Percentiles rank a stretch among this genome's conserved stretches.
These are phyloP conservation scores for Sesbania bispinosa DNA, from an alignment of 306 rosid species.

Conservation along the genomic window DNA sequence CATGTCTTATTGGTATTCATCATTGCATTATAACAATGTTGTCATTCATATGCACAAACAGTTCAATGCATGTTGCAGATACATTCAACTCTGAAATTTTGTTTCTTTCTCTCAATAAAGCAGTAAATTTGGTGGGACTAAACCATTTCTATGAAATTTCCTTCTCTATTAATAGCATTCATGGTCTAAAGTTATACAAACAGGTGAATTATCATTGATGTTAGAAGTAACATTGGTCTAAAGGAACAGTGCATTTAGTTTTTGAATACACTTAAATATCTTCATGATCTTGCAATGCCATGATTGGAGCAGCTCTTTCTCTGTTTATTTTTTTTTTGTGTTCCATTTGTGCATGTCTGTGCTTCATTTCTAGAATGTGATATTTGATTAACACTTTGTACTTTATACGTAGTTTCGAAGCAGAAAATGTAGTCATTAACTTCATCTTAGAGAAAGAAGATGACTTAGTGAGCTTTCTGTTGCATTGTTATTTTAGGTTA, in stretches of 20 bases:
- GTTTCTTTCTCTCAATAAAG: background rate
- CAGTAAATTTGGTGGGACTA: background rate
- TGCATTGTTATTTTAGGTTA: background rate
- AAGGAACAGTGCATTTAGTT: background rate
- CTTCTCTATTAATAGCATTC: background rate
- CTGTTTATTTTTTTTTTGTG: background rate
- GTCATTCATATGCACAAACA: constrained; percentile 2
- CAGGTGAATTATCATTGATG: background rate
- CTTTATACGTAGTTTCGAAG: background rate
- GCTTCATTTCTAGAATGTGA: background rate
- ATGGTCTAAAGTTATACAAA: background rate
- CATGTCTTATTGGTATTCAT: background rate
- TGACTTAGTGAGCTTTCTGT: constrained; percentile 1
- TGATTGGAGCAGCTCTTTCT: constrained; percentile 4
- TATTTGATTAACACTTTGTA: background rate
- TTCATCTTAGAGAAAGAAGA: background rate
- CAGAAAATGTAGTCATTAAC: constrained; percentile 15
- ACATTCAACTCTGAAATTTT: background rate
- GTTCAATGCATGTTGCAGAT: background rate
- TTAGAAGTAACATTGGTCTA: background rate
- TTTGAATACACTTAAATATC: background rate
- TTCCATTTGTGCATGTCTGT: background rate
- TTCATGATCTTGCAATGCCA: background rate
- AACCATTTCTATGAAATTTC: background rate
- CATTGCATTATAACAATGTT: background rate